Percentiles rank a stretch among this genome's conserved stretches.
Evolutionary conservation across 495 filamentous ascomycete genomes (phyloP).

Genomic region (Penicillium crystallinum): DNA sequence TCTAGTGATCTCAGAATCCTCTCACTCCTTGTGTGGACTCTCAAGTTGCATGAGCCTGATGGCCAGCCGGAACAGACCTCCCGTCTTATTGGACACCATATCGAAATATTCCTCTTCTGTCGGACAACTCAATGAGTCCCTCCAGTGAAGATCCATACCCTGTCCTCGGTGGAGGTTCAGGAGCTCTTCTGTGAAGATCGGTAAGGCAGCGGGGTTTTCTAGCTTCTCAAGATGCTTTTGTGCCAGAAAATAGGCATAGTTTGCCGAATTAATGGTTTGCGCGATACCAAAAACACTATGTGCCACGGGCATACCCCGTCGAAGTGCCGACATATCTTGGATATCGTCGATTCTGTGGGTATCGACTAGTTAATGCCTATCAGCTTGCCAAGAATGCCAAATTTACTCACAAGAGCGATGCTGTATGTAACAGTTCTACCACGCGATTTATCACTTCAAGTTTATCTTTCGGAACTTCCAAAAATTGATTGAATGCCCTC

Average conservation of each 20-base stretch:
- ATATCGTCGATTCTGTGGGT: conserved; percentile 68
- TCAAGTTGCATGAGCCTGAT: conserved; percentile 72
- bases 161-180: conserved; percentile 84
- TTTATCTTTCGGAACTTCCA: neutral
- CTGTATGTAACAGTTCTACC: neutral
- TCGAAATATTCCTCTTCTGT: conserved; percentile 86
- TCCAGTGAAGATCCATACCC: conserved; percentile 92
- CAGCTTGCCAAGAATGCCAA: neutral
- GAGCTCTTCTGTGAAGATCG: conserved; percentile 74
- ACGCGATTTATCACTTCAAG: neutral
- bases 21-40: neutral
- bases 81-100: conserved; percentile 93
- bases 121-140: conserved; percentile 75
- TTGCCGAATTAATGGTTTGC: conserved; percentile 89
- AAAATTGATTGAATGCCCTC: conserved; percentile 3
- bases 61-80: conserved; percentile 80
- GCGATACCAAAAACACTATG: conserved; percentile 84
- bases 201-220: conserved; percentile 52
- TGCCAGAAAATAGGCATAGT: conserved; percentile 83
- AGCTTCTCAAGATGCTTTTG: conserved; percentile 64
- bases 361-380: too few species aligned
- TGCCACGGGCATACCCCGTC: conserved; percentile 78
- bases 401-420: neutral
- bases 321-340: conserved; percentile 68
- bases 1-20: neutral